phyloP scores from a whole-genome alignment of 2,329 filamentous ascomycete genomes.

The Colletotrichum musicola region DNA sequence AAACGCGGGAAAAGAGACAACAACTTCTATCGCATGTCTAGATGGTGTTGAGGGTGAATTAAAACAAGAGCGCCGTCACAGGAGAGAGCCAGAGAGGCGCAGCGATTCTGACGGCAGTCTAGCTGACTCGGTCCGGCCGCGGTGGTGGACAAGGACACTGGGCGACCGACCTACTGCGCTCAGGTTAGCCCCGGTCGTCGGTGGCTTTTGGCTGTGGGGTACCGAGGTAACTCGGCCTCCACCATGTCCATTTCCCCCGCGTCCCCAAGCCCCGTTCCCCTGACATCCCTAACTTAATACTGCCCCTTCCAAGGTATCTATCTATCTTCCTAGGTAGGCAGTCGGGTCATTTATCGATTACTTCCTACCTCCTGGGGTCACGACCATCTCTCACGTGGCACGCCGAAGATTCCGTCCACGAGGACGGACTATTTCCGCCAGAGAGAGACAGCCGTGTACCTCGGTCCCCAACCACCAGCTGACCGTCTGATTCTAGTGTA shows the following conservation, averaged over 20 bases:
- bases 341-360: conserved; percentile 24
- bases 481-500: background rate
- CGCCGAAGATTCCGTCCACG: conserved; percentile 27
- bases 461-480: background rate
- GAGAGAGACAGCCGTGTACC: background rate
- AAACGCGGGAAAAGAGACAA: conserved; percentile 13
- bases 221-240: conserved; percentile 39
- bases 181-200: conserved; percentile 21
- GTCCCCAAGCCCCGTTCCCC: conserved; percentile 9
- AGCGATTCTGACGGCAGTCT: conserved; percentile 30
- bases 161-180: no score
- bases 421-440: conserved; percentile 17
- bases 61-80: background rate
- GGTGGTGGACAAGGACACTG: conserved; percentile 3
- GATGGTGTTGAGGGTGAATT: conserved; percentile 16
- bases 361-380: background rate
- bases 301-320: no score
- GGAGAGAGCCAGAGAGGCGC: background rate
- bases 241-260: conserved; percentile 35
- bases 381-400: conserved; percentile 26
- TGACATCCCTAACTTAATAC: no score
- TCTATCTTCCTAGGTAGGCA: no score
- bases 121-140: conserved; percentile 35
- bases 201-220: conserved; percentile 13
- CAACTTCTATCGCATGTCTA: conserved; percentile 2